Evolutionary conservation across 129 eudicot species (phyloP).

Genomic region (Logfia minima): DNA sequence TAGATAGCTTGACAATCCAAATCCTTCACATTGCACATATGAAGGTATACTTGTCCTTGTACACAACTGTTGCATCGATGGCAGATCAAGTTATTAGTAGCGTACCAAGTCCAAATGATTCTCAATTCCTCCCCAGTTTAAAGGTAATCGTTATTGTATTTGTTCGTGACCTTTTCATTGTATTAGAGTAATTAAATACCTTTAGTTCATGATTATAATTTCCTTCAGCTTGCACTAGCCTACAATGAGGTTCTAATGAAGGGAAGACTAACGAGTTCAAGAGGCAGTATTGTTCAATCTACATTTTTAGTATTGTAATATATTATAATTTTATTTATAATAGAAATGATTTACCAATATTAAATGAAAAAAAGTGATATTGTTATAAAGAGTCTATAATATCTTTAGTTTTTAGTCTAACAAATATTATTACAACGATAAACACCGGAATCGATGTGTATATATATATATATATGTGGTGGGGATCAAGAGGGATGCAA

Average conservation of each 20-base stretch:
- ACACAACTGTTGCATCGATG: conserved; percentile 74
- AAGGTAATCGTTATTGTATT: conserved; percentile 49
- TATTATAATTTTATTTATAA: no score
- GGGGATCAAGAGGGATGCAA: no score
- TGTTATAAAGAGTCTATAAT: no score
- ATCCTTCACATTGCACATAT: conserved; percentile 14
- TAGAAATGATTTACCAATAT: no score
- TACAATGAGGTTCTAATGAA: conserved; percentile 72
- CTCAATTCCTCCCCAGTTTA: conserved; percentile 68
- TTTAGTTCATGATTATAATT: background rate
- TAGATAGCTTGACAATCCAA: no score
- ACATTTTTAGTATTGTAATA: conserved; percentile 43
- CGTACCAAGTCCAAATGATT: conserved; percentile 35
- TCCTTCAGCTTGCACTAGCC: conserved; percentile 75
- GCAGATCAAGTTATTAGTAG: conserved; percentile 57
- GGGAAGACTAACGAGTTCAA: conserved; percentile 53
- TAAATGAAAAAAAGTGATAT: no score
- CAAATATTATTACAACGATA: no score
- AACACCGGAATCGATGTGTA: no score
- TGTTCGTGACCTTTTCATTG: background rate
- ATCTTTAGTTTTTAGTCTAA: no score
- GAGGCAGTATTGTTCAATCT: conserved; percentile 78
- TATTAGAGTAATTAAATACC: background rate
- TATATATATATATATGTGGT: no score
- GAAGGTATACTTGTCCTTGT: conserved; percentile 89